Percentiles rank a stretch among this genome's conserved stretches.
phyloP scores from a whole-genome alignment of 768 basidiomycete species.

The Podaxis carcinomalis region DNA sequence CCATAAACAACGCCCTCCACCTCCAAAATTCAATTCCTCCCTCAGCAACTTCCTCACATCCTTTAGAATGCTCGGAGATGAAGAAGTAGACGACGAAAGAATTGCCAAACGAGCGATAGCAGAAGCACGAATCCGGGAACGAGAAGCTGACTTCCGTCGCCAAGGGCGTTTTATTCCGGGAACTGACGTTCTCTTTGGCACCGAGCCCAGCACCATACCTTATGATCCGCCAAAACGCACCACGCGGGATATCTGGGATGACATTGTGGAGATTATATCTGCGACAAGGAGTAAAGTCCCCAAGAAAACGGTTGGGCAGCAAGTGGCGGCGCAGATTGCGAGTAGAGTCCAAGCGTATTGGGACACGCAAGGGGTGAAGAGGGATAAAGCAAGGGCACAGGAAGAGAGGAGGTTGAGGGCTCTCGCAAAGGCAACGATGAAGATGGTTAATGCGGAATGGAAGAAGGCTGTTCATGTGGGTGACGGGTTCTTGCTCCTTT shows the following conservation, averaged over 20 bases:
- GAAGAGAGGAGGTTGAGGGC: conserved; percentile 66
- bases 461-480: conserved; percentile 81
- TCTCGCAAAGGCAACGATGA: conserved; percentile 69
- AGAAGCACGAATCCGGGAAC: conserved; percentile 32
- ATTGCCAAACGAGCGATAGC: conserved; percentile 18
- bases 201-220: conserved; percentile 17
- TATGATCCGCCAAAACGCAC: conserved; percentile 28
- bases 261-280: conserved; percentile 45
- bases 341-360: conserved; percentile 69
- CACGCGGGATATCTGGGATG: conserved; percentile 53
- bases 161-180: conserved; percentile 37
- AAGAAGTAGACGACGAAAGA: conserved; percentile 37
- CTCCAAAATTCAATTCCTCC: conserved; percentile 47
- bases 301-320: conserved; percentile 27
- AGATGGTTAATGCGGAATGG: conserved; percentile 76
- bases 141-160: conserved; percentile 27
- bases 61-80: conserved; percentile 50
- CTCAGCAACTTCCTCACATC: conserved; percentile 57
- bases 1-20: conserved; percentile 62
- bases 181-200: conserved; percentile 29
- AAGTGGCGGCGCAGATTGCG: conserved; percentile 55
- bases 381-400: conserved; percentile 50
- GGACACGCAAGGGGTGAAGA: conserved; percentile 60
- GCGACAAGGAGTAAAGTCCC: conserved; percentile 20
- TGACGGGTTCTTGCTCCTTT: conserved; percentile 13